A percentile compares a stretch with the other conserved stretches of the same genome.
These are phyloP conservation scores for Hydrangea macrophylla DNA, from an alignment of 148 eudicot genomes.

Conservation along the genomic window DNA sequence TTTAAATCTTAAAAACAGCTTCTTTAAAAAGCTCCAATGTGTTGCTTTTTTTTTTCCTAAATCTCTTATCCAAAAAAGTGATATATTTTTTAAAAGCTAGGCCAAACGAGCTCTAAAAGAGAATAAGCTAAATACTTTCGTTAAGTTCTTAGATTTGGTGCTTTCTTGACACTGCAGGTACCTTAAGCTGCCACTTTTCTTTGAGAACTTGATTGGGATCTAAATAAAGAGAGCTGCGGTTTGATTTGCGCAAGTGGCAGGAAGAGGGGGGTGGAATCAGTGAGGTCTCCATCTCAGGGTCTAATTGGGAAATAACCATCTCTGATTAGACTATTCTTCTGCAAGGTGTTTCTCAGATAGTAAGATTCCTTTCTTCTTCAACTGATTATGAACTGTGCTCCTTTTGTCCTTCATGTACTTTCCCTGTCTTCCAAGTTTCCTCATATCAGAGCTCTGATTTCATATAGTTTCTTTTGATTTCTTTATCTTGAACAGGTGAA, in stretches of 20 bases:
- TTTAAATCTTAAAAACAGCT: no score
- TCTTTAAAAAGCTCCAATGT: no score
- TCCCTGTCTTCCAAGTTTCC: slow-evolving; percentile 3
- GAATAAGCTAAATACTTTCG: background rate
- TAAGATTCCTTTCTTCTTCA: background rate
- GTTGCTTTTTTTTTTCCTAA: no score
- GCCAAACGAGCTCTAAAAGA: background rate
- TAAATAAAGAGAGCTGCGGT: background rate
- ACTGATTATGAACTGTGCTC: background rate
- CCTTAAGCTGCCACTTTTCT: slow-evolving; percentile 8
- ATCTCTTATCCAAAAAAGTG: no score
- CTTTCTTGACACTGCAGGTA: slow-evolving; percentile 21
- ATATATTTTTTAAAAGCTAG: background rate
- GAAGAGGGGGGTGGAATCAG: background rate
- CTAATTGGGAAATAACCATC: background rate
- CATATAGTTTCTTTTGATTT: slow-evolving; percentile 4
- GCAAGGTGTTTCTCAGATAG: background rate
- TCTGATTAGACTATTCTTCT: background rate
- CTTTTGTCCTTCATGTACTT: slow-evolving; percentile 9
- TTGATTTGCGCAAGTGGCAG: background rate
- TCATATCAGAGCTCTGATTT: background rate
- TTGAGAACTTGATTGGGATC: slow-evolving; percentile 7
- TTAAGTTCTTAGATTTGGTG: slow-evolving; percentile 14
- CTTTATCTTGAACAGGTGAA: background rate
- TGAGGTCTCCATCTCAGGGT: background rate